Percentiles rank a stretch among this genome's conserved stretches.
Conservation (phyloP, 345 rosid genomes). For the Syzygium jambos region DNA sequence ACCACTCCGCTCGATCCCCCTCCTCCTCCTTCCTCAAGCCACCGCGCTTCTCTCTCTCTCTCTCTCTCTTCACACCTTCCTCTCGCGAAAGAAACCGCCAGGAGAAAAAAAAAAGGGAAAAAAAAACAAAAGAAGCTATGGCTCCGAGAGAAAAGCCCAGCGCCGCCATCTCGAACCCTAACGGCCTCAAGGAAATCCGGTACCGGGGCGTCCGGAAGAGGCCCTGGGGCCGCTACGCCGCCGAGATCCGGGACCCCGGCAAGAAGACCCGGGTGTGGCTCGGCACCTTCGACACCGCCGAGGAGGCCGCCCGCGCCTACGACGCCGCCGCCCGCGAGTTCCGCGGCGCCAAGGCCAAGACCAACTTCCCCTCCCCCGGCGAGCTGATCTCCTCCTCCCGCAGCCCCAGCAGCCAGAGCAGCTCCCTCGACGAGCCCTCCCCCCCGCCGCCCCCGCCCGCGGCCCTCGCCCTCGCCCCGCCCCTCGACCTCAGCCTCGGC, state of each 20-base stretch:
- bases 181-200: slow-evolving; percentile 42
- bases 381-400: slow-evolving; percentile 23
- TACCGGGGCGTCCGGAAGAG: slow-evolving; percentile 87
- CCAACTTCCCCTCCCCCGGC: slow-evolving; percentile 42
- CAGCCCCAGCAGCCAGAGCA: slow-evolving; percentile 82
- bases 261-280: slow-evolving; percentile 96
- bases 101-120: neutral
- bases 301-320: slow-evolving; percentile 92
- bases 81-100: neutral
- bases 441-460: slow-evolving; percentile 29
- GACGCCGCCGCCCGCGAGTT: slow-evolving; percentile 82
- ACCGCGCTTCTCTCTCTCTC: neutral
- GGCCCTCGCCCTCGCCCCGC: slow-evolving; percentile 14
- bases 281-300: slow-evolving; percentile 85
- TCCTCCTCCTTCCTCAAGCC: neutral
- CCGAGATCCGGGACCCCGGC: slow-evolving; percentile 94
- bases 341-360: slow-evolving; percentile 80
- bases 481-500: slow-evolving; percentile 46
- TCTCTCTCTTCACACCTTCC: neutral
- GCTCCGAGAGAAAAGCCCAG: slow-evolving; percentile 37
- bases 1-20: neutral
- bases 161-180: slow-evolving; percentile 6
- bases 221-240: slow-evolving; percentile 95
- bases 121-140: slow-evolving; percentile 1
- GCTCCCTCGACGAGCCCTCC: slow-evolving; percentile 71